Base-by-base conservation (phyloP, 768 basidiomycete species). In the Pluteus cervinus region DNA sequence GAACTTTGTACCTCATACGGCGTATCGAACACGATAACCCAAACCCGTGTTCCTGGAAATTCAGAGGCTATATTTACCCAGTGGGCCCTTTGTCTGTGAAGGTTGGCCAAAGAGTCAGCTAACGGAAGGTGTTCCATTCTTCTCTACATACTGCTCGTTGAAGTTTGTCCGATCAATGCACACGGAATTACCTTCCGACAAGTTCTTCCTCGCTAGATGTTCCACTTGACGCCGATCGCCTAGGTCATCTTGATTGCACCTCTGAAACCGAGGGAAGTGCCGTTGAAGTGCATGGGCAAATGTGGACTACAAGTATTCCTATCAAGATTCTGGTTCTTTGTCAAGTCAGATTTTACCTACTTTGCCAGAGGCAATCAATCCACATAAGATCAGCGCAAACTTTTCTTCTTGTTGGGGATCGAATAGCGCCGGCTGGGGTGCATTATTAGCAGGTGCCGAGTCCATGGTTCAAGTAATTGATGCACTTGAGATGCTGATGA, bases 191-290 rank as follows among this genome's bases (percentile, higher is more conserved):
- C 83, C 82, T 44, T 68, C 56, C 31, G 49, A 45, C 36, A 88
- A 66, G 5, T 68, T 65, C 16, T 60, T 46, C 41, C 76, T 59
- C 4, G 76, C 80, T 24, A 79, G 57, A 7, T 60, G 53, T 53
- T 88, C 86, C 0, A 88, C 86, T n/a, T 48, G 57, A 9, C 68
- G 68, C 47, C 86, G 69, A 48, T 68, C 65, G 12, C 85, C 87
- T 29, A 90, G 68, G 37, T 87, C 81, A 50, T 90, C 87, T 57
- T 89, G 86, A 61, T 78, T 86, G 55, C 84, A 88, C 47, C 84
- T 69, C 29, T 65, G 63, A 53, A 86, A 83, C 28, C 58, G 58
- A 7, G 86, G 81, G 41, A 71, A 71, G 47, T 79, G 58, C 4
- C 53, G 42, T 49, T 86, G 65, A 4, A 89, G 68, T n/a, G 79